A percentile compares a stretch with the other conserved stretches of the same genome.
phyloP scores from a whole-genome alignment of 495 filamentous ascomycete species.

The Penicillium verhagenii region DNA sequence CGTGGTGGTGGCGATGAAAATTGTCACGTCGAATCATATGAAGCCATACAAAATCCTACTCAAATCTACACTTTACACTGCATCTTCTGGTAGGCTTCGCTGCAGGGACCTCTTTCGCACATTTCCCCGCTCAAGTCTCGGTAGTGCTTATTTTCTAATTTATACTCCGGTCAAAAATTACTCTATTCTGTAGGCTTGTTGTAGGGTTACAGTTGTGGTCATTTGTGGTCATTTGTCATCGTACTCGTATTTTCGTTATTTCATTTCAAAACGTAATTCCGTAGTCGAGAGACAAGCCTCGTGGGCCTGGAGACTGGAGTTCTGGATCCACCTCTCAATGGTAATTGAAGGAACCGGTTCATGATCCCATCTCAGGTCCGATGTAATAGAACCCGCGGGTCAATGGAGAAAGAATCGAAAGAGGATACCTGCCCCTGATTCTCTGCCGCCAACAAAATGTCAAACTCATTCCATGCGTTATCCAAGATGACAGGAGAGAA shows the following conservation, averaged over 20 bases:
- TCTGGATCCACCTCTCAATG: not conserved
- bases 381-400: conserved; percentile 18
- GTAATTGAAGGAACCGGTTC: not conserved
- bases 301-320: too few relatives aligned
- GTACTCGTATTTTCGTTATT: not conserved
- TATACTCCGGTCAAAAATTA: too few relatives aligned
- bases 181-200: not conserved
- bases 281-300: not conserved
- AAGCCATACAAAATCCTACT: not conserved
- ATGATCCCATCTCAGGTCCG: conserved; percentile 1
- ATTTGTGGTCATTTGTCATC: too few relatives aligned
- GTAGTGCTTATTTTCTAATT: not conserved
- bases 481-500: conserved; percentile 8
- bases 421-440: conserved; percentile 9
- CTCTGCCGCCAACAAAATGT: conserved; percentile 36
- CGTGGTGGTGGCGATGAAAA: conserved; percentile 16
- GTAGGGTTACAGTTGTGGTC: not conserved
- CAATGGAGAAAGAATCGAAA: conserved; percentile 13
- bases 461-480: conserved; percentile 39
- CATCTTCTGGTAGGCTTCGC: not conserved
- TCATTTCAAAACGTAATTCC: not conserved
- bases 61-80: not conserved
- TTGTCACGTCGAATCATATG: not conserved
- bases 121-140: not conserved
- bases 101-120: not conserved